Percentiles rank a stretch among this genome's conserved stretches.
Conservation (phyloP, 2,329 filamentous ascomycete genomes). For the Stylonectria norvegica region DNA sequence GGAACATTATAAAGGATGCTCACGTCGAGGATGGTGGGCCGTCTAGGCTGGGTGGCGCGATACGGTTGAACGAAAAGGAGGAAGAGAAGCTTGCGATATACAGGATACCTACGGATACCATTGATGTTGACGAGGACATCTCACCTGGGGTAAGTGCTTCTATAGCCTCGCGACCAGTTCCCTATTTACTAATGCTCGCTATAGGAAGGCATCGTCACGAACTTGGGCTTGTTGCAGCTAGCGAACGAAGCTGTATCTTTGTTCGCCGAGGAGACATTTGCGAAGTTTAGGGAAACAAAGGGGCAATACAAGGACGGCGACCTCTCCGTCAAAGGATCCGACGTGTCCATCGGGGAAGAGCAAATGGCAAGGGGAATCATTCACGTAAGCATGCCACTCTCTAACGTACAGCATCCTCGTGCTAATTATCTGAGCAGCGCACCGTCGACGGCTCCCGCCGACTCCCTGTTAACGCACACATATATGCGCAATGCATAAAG, state of each 20-base stretch:
- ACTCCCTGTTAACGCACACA: slow-evolving; percentile 25
- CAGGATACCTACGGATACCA: slow-evolving; percentile 11
- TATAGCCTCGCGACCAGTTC: too few species aligned
- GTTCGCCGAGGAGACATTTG: too few species aligned
- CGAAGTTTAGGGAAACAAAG: too few species aligned
- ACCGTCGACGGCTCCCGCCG: slow-evolving; percentile 22
- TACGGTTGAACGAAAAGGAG: too few species aligned
- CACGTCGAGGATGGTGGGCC: slow-evolving; percentile 12
- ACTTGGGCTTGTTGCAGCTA: too few species aligned
- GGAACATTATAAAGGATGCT: slow-evolving; percentile 17
- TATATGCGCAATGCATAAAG: slow-evolving; percentile 5
- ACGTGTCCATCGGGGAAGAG: too few species aligned
- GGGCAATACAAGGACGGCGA: too few species aligned
- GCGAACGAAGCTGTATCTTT: too few species aligned
- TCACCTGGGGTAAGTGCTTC: slow-evolving; percentile 5
- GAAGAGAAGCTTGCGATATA: slow-evolving; percentile 12
- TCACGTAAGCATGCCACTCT: slow-evolving; percentile 13
- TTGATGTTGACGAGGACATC: slow-evolving; percentile 3
- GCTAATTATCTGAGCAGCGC: slow-evolving; percentile 13
- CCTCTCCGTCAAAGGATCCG: neutral
- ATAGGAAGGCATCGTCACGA: too few species aligned
- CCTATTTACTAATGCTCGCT: too few species aligned
- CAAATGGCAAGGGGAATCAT: slow-evolving; percentile 13
- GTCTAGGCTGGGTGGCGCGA: slow-evolving; percentile 6
- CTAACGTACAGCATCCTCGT: neutral